A percentile compares a stretch with the other conserved stretches of the same genome.
These are phyloP conservation scores for Phaeolepiota aurea DNA, from an alignment of 768 basidiomycete species.

Conservation along the genomic window DNA sequence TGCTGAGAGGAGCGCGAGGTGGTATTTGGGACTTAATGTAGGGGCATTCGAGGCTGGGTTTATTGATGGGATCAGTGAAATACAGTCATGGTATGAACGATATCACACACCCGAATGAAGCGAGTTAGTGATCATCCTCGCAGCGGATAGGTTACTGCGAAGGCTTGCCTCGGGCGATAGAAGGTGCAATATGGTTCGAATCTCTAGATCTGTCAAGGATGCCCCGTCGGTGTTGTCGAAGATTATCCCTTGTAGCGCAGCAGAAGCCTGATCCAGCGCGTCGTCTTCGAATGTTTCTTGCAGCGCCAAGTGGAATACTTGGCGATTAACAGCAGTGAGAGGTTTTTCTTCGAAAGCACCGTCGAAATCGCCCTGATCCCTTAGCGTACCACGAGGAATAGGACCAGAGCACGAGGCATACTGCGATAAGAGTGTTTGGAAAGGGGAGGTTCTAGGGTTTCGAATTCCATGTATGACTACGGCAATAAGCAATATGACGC, in stretches of 20 bases:
- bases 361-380: neutral
- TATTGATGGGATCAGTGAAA: no score
- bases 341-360: neutral
- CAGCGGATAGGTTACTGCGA: slow-evolving; percentile 7
- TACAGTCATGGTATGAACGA: no score
- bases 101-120: neutral
- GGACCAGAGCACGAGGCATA: no score
- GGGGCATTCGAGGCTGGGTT: no score
- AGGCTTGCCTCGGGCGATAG: slow-evolving; percentile 7
- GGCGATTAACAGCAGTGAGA: slow-evolving; percentile 4
- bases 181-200: slow-evolving; percentile 4
- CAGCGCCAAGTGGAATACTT: slow-evolving; percentile 7
- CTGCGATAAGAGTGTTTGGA: slow-evolving; percentile 2
- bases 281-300: slow-evolving; percentile 10
- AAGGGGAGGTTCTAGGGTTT: slow-evolving; percentile 4
- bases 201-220: slow-evolving; percentile 3
- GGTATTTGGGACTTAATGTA: neutral
- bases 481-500: neutral
- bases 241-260: slow-evolving; percentile 5
- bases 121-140: slow-evolving; percentile 2
- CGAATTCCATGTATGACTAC: slow-evolving; percentile 2
- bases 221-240: neutral
- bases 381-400: neutral
- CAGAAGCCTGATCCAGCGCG: slow-evolving; percentile 7
- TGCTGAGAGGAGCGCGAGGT: neutral